Conservation (phyloP, 1,139 yeast genomes). For the Geotrichum macrosporum region DNA sequence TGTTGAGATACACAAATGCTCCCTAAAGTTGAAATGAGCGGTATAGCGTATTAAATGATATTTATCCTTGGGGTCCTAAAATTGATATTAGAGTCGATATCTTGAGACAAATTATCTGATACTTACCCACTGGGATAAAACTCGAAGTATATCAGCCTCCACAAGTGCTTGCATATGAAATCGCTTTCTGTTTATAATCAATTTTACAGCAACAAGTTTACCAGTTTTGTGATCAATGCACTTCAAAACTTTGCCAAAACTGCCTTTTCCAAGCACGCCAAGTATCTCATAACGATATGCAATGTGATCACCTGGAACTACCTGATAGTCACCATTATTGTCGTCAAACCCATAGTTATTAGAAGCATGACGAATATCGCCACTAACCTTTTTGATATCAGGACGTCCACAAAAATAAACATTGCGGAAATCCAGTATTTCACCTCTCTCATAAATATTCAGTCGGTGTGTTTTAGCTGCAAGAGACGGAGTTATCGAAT, state of each 20-base stretch:
- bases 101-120: constrained; percentile 1
- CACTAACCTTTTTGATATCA: constrained; percentile 32
- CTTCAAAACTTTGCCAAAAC: constrained; percentile 75
- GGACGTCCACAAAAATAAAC: constrained; percentile 42
- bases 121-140: constrained; percentile 38
- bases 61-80: constrained; percentile 43
- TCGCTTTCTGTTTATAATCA: constrained; percentile 67
- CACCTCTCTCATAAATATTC: constrained; percentile 52
- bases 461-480: constrained; percentile 31
- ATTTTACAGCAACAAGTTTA: constrained; percentile 62
- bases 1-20: constrained; percentile 78
- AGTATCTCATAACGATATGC: constrained; percentile 68
- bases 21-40: constrained; percentile 74
- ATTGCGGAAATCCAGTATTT: constrained; percentile 42
- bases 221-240: constrained; percentile 65
- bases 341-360: constrained; percentile 74
- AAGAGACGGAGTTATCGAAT: constrained; percentile 31
- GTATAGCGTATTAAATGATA: constrained; percentile 51
- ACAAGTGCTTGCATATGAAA: constrained; percentile 76
- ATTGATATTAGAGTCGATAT: constrained; percentile 18
- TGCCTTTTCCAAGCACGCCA: constrained; percentile 65
- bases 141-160: constrained; percentile 66
- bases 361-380: constrained; percentile 42
- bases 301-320: constrained; percentile 62
- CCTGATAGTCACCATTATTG: constrained; percentile 56